phyloP scores from a whole-genome alignment of 179 eudicot genomes.

The Heliamphora pulchella region DNA sequence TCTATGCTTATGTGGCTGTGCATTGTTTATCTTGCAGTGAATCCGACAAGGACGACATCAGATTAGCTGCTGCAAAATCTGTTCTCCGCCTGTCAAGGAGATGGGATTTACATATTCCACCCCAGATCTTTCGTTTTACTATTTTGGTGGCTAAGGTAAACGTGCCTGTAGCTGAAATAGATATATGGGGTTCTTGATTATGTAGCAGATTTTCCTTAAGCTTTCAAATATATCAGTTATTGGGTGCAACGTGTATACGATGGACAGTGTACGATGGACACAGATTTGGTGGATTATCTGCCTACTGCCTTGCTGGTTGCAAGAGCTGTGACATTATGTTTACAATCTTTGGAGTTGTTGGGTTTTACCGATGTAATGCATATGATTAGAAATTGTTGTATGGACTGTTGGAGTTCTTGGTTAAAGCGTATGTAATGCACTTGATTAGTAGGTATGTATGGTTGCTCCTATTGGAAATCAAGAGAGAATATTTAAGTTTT shows the following conservation, averaged over 20 bases:
- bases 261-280: background rate
- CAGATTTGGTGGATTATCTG: background rate
- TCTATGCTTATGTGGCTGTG: conserved; percentile 8
- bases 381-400: background rate
- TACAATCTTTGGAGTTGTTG: background rate
- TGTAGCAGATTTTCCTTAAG: background rate
- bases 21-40: conserved; percentile 42
- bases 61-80: conserved; percentile 84
- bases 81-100: conserved; percentile 71
- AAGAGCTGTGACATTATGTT: background rate
- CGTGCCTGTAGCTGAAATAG: background rate
- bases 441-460: too few relatives aligned
- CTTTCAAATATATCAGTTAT: background rate
- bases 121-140: conserved; percentile 54
- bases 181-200: background rate
- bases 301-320: background rate
- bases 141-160: conserved; percentile 69
- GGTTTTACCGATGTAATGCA: background rate
- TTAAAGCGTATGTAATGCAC: too few relatives aligned
- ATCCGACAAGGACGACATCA: conserved; percentile 44
- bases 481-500: too few relatives aligned
- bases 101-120: conserved; percentile 83
- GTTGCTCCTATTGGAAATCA: too few relatives aligned
- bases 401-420: background rate
- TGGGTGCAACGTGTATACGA: background rate